Base-by-base conservation (phyloP, 2,329 filamentous ascomycete species). In the Teratosphaeria viscida region DNA sequence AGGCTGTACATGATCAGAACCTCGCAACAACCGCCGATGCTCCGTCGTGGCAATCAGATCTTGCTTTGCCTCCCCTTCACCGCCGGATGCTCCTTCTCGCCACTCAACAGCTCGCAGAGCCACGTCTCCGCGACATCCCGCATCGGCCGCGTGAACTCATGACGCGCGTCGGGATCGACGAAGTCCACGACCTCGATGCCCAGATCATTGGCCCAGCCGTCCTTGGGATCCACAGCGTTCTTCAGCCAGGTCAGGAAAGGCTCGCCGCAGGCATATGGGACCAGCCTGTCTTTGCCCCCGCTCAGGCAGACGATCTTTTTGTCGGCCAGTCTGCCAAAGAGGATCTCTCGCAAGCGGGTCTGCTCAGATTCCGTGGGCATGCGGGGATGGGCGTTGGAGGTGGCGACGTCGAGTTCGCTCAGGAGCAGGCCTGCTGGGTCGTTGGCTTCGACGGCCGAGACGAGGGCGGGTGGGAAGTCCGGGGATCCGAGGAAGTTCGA, bases 401-500 rank as follows among this genome's bases (percentile, higher is more conserved):
- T 67, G 4, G 69, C 65, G 1, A 67, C 67, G 27, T 69, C 66
- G 1, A 73, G 62, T 68, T 74, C 67, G 19, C 69, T 65, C 5
- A 95, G 85, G 10, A 96, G 74, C 6, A 94, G 76, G 1, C 83
- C 86, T 23, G 87, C 88, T 0, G 92, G 91, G 67, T 99, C 94
- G 61, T 81, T 83, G 58, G 80, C 81, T 26, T 80, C 75, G 34
- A 90, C 82, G 0, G 83, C 80, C 0, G 80, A 74, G 1, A 92
- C 75, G 6, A 96, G 80, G 0, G 84, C 80, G 0, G 74, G 72
- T 0, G 92, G 92, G 67, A 96, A 96, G 68, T 92, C 88, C 47
- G 75, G 76, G 60, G 88, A 91, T 2, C 90, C 90, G 0, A 95
- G 70, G 68, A 97, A 95, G 0, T 80, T 74, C 0, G 77, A 73